phyloP scores from a whole-genome alignment of 331 rosid species.

The Acacia concinna region DNA sequence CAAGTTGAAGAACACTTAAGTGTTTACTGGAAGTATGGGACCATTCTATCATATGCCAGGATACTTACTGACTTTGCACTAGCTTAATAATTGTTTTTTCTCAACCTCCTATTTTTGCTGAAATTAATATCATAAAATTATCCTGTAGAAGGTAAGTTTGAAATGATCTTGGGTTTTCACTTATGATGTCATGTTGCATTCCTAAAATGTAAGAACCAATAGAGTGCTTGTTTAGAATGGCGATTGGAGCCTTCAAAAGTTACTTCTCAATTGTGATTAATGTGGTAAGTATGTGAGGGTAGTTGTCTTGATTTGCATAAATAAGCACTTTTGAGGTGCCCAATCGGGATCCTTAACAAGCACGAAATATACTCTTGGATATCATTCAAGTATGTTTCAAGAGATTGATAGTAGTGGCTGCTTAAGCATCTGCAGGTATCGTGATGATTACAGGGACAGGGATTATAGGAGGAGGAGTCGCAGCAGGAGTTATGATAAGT shows the following conservation, averaged over 20 bases:
- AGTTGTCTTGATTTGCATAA: no score
- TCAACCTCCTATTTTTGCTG: not conserved
- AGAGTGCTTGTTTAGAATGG: no score
- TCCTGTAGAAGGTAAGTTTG: not conserved
- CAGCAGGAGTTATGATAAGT: constrained; percentile 72
- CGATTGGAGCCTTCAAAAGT: no score
- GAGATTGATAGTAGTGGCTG: not conserved
- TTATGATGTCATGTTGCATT: not conserved
- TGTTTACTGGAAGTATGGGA: not conserved
- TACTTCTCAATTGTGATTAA: no score
- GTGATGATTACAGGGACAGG: constrained; percentile 62
- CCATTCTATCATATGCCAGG: not conserved
- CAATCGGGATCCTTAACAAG: no score
- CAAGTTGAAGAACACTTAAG: not conserved
- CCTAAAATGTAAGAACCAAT: not conserved
- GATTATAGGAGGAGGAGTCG: constrained; percentile 68
- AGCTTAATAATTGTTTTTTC: not conserved
- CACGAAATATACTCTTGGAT: not conserved
- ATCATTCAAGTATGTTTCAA: not conserved
- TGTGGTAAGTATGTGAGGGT: no score
- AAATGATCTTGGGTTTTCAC: not conserved
- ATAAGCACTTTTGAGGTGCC: no score
- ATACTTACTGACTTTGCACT: not conserved
- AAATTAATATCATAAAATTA: not conserved
- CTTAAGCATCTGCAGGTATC: constrained; percentile 41